These are phyloP conservation scores for Lactarius quietus DNA, from an alignment of 768 basidiomycete species.

Conservation along the genomic window DNA sequence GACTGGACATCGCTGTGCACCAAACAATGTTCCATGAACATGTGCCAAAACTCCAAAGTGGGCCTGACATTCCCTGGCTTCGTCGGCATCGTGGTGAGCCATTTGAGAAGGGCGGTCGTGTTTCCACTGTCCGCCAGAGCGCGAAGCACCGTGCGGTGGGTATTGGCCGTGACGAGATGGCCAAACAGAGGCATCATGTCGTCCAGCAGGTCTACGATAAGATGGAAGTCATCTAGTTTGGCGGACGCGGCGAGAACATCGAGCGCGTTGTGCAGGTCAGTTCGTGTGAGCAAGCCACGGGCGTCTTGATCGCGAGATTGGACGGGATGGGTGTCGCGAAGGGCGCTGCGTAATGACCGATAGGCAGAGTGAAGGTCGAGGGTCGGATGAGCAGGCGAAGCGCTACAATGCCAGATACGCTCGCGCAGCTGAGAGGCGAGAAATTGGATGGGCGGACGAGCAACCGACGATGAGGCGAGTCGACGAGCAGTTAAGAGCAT, in stretches of 20 bases:
- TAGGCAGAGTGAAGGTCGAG: conserved; percentile 13
- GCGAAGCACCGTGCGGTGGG: conserved; percentile 48
- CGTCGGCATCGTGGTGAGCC: conserved; percentile 52
- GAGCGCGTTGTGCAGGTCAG: conserved; percentile 41
- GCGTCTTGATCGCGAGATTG: background rate
- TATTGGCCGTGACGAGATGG: conserved; percentile 41
- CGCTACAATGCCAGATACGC: conserved; percentile 19
- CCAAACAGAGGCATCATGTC: conserved; percentile 49
- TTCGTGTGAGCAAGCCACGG: conserved; percentile 27
- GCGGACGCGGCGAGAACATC: conserved; percentile 49
- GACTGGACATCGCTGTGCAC: conserved; percentile 10
- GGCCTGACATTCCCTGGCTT: conserved; percentile 47
- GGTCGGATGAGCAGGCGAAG: conserved; percentile 3
- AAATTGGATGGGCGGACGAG: conserved; percentile 38
- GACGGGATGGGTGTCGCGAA: conserved; percentile 2
- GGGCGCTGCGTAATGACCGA: conserved; percentile 19
- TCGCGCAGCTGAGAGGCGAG: conserved; percentile 18
- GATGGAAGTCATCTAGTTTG: conserved; percentile 48
- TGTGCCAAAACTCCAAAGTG: conserved; percentile 51
- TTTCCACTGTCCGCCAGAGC: conserved; percentile 47
- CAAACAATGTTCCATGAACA: conserved; percentile 44
- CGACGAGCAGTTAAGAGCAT: background rate
- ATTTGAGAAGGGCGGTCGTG: conserved; percentile 42
- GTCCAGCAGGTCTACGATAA: conserved; percentile 49
- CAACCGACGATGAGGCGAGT: conserved; percentile 39